Base-by-base conservation (phyloP, 257 asterid genomes). In the Schizonepeta tenuifolia region DNA sequence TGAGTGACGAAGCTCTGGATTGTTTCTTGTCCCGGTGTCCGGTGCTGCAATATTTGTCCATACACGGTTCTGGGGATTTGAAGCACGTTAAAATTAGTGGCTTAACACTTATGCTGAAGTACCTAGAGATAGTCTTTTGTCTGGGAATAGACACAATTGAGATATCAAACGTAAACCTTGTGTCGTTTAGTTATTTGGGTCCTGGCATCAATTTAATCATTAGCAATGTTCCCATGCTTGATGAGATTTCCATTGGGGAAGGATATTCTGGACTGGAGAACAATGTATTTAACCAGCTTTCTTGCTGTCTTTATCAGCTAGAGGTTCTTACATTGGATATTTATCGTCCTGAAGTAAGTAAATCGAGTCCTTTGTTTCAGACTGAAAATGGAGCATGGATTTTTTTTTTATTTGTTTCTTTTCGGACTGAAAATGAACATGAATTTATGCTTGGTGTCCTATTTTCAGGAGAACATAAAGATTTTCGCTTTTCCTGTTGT, bases 321-420 rank as follows among this genome's bases (percentile, higher is more conserved):
- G 85, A 78, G 79, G 69, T 76, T 74, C 86, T 87, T 57, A 85
- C 85, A 1, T 76, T 85, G 80, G 86, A 78, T 60, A 78, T 78
- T 70, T 78, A 80, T 75, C 76, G 73, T 47, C 86, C 87, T 0
- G 83, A 71, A 79, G 92, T 83, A 61, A 71, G 83, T 22, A 49
- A 61, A 77, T 64, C 36, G 4, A 11, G 58, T 18, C 28, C 36
- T 69, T 21, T 70, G 18, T 65, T 70, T 40, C 21, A 12, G 17
- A 9, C 65, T 69, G 76, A 60, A 65, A 56, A 17, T 41, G 50
- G 36, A 41, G 47, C 40, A 44, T 49, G 18, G 14, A 8, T 66
- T 36, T 70, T 26, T 41, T 41, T 12, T 28, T 47, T 57, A 4
- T 72, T 11, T 68, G 12, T 65, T 67, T 36, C 9, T 18, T 66